Base-by-base conservation (phyloP, 805 yeast species). In the Candida xiaguanensis region DNA sequence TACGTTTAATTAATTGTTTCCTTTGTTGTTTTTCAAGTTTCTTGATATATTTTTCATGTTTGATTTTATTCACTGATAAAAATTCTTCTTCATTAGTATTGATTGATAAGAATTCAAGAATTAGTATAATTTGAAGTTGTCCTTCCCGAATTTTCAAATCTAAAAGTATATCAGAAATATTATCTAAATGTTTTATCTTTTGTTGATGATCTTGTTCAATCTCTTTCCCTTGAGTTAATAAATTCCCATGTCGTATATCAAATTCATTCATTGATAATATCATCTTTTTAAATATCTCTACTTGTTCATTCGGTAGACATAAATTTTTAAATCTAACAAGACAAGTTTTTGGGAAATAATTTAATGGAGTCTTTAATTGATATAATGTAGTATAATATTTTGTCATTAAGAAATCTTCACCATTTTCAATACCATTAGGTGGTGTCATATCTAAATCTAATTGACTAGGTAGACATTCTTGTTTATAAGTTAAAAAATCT, bases 111-210 rank as follows among this genome's bases (percentile, higher is more conserved):
- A 75, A 40, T 46, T 79, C 84, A 29, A 78, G 47, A 2, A 74
- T 44, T 1, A 77, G 43, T 2, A 79, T 47, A 0, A 77, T 59
- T 49, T 79, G 84, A 23, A 79, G 50, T 44, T 77, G 81, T 1
- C 80, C 73, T 45, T 78, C 84, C 25, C 82, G 58, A 2, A 74
- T 61, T 45, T 77, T 78, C 42, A 78, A 58, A 27, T 69, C 65
- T 27, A 61, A n/a, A n/a, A n/a, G n/a, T n/a, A n/a, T n/a, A n/a
- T n/a, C n/a, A n/a, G n/a, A n/a, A n/a, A n/a, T n/a, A n/a, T n/a
- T n/a, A n/a, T n/a, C n/a, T n/a, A n/a, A n/a, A n/a, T n/a, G n/a
- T n/a, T n/a, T n/a, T n/a, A n/a, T n/a, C n/a, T n/a, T n/a, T 37
- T 62, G 56, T 31, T 53, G 48, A n/a, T 53, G 45, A n/a, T n/a